phyloP scores from a whole-genome alignment of 441 rosid species.

The Sinapis alba region DNA sequence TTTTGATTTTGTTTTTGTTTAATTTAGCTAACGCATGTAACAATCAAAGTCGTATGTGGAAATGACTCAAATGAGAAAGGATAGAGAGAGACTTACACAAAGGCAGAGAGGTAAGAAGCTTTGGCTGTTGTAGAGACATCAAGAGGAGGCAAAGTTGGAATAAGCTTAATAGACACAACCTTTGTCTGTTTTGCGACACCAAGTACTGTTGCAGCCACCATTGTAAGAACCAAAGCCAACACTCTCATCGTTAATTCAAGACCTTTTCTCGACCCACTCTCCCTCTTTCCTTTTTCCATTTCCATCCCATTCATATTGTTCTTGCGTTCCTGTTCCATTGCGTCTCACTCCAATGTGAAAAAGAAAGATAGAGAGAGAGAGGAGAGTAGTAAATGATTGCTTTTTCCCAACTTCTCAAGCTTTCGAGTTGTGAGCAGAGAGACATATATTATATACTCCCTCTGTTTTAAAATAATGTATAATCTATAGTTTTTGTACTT shows the following conservation, averaged over 20 bases:
- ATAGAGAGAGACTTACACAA: conserved; percentile 52
- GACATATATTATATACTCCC: not conserved
- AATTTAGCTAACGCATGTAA: not conserved
- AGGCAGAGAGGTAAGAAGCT: conserved; percentile 68
- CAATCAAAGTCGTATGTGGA: not conserved
- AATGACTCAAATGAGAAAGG: not conserved
- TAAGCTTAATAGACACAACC: conserved; percentile 47
- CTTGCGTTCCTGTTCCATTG: conserved; percentile 32
- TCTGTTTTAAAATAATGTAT: not conserved
- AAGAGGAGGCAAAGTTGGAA: conserved; percentile 55
- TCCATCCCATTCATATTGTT: conserved; percentile 31
- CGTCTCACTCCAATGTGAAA: not conserved
- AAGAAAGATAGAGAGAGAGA: not conserved
- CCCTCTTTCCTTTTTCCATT: conserved; percentile 17
- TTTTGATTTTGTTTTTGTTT: not conserved
- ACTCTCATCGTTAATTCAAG: conserved; percentile 51
- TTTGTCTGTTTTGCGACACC: conserved; percentile 61
- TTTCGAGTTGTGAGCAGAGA: conserved; percentile 1
- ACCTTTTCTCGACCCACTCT: conserved; percentile 21
- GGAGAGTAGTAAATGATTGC: not conserved
- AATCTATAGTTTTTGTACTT: too few relatives aligned
- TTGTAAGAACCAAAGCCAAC: conserved; percentile 53
- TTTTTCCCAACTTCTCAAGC: not conserved
- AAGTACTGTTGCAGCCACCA: conserved; percentile 56
- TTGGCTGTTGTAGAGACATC: conserved; percentile 56